Conservation (phyloP, 495 filamentous ascomycete genomes). For the Penicillium mononematosum region DNA sequence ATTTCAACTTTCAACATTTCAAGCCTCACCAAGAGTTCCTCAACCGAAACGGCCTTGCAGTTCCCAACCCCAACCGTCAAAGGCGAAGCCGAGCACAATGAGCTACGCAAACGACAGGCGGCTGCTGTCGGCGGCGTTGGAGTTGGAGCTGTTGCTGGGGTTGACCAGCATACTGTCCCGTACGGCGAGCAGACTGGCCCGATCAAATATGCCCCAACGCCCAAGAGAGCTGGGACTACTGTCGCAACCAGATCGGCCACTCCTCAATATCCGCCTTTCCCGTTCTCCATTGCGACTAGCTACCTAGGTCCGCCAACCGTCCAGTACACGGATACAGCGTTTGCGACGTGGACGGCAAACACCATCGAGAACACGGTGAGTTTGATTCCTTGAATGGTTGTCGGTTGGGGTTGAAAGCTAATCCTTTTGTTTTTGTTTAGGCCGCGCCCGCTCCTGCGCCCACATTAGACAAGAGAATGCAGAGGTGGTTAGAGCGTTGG, state of each 20-base stretch:
- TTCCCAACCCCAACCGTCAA: constrained; percentile 18
- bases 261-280: constrained; percentile 62
- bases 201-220: constrained; percentile 73
- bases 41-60: constrained; percentile 11
- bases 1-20: constrained; percentile 11
- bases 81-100: constrained; percentile 18
- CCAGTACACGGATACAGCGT: constrained; percentile 59
- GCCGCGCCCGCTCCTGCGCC: constrained; percentile 38
- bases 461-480: constrained; percentile 34
- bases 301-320: constrained; percentile 55
- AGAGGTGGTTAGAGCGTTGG: constrained; percentile 36
- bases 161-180: constrained; percentile 48
- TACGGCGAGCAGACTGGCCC: constrained; percentile 63
- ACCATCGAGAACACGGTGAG: constrained; percentile 67
- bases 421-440: constrained; percentile 18
- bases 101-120: constrained; percentile 35
- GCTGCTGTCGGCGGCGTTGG: not conserved
- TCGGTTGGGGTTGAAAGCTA: not conserved
- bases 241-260: constrained; percentile 58
- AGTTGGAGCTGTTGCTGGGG: not conserved
- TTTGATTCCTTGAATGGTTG: constrained; percentile 1
- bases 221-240: constrained; percentile 60
- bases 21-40: constrained; percentile 4
- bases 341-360: constrained; percentile 52
- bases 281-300: constrained; percentile 56